Conservation (phyloP, 106 monocot species). For the Dendrobium chrysotoxum region DNA sequence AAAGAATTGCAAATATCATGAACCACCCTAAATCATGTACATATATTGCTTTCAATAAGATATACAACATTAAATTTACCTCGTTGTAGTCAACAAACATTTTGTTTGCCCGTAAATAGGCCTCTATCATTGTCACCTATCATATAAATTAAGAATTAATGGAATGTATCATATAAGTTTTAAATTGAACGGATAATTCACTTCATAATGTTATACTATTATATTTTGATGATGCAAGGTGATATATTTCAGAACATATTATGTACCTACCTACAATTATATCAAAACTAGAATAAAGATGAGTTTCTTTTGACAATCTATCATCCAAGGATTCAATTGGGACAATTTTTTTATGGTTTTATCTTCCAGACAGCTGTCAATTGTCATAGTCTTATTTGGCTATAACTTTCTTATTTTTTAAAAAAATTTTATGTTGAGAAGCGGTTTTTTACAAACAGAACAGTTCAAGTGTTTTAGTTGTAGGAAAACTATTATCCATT, state of each 20-base stretch:
- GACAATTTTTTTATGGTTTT: too few relatives aligned
- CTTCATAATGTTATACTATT: neutral
- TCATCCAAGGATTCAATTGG: too few relatives aligned
- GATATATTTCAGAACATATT: neutral
- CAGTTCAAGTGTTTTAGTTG: too few relatives aligned
- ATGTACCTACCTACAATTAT: neutral
- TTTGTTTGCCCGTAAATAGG: conserved; percentile 83
- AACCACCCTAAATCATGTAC: neutral
- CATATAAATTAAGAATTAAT: neutral
- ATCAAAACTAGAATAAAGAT: neutral
- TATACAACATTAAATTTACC: conserved; percentile 30
- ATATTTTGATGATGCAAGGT: neutral
- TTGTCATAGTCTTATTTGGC: too few relatives aligned
- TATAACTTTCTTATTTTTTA: too few relatives aligned
- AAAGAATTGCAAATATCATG: neutral
- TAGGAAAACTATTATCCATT: too few relatives aligned
- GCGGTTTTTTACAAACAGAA: too few relatives aligned
- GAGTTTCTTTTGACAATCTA: neutral
- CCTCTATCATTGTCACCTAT: conserved; percentile 82
- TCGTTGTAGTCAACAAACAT: conserved; percentile 93
- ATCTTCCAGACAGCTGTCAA: too few relatives aligned
- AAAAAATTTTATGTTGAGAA: too few relatives aligned
- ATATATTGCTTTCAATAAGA: neutral
- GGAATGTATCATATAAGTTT: neutral
- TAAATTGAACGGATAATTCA: neutral